Percentiles rank a stretch among this genome's conserved stretches.
These are phyloP conservation scores for Amauroascus verrucosus DNA, from an alignment of 2,329 filamentous ascomycete genomes.

Conservation along the genomic window DNA sequence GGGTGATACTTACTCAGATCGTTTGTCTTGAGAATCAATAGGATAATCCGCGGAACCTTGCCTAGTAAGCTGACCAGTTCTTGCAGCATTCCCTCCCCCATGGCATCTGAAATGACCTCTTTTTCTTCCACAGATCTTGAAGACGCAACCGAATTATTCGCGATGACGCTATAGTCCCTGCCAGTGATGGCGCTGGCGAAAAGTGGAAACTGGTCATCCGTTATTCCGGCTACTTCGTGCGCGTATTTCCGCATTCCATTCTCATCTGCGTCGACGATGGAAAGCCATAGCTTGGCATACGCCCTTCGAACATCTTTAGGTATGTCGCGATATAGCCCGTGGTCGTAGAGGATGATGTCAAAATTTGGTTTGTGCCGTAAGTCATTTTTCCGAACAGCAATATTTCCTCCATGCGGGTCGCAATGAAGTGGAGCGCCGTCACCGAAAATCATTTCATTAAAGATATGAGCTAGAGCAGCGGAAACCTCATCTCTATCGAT, in stretches of 20 bases:
- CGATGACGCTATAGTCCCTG: conserved; percentile 72
- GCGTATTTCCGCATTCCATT: conserved; percentile 77
- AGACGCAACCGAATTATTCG: conserved; percentile 44
- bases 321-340: conserved; percentile 91
- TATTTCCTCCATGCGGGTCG: conserved; percentile 92
- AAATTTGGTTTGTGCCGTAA: conserved; percentile 62
- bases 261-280: conserved; percentile 84
- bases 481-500: conserved; percentile 96
- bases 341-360: conserved; percentile 91
- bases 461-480: conserved; percentile 77
- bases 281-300: conserved; percentile 96
- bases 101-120: conserved; percentile 68
- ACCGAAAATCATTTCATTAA: conserved; percentile 99
- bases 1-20: conserved; percentile 56
- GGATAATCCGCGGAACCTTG: conserved; percentile 79
- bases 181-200: conserved; percentile 96
- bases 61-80: conserved; percentile 82
- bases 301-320: conserved; percentile 64
- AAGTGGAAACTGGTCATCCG: conserved; percentile 80
- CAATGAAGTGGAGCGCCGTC: conserved; percentile 82
- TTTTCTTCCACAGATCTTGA: conserved; percentile 66
- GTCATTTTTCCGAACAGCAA: conserved; percentile 74
- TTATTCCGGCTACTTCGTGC: conserved; percentile 77
- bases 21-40: conserved; percentile 95
- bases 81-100: conserved; percentile 79